Evolutionary conservation across 257 asterid genomes (phyloP), one percentile per base, ranked within the genome.

Genomic region (Scutellaria galericulata): DNA sequence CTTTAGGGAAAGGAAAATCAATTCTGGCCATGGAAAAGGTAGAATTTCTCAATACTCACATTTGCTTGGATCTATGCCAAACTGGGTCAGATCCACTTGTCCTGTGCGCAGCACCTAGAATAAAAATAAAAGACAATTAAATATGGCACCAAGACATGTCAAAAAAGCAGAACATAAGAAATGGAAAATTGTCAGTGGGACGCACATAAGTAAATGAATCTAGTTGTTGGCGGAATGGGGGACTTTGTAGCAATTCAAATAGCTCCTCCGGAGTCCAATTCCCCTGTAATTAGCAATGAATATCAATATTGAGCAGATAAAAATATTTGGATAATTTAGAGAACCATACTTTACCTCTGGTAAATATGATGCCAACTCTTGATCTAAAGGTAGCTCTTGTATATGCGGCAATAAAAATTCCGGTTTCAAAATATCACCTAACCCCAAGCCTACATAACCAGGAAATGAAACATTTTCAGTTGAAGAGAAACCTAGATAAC

Each of bases 191-290:
- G 27, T 22, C 5, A 37, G 68, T 50, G 56, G 60, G 56, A 69
- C 96, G 82, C 81, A 95, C 99, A 53, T 92, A 90, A 79, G 98
- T 86, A 82, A 95, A 95, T 70, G 99, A 88, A 83, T 95, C 99
- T 46, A 92, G 80, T 81, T 92, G 98, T 71, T 95, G 98, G 79
- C 94, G 97, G 76, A 92, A 95, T 63, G 93, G 98, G 31, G 97
- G 89, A 75, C 97, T 90, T 83, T 95, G 97, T 60, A 95, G 82
- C 83, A 95, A 79, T 78, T 95, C 99, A 75, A 88, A 64, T 22
- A 95, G 73, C 72, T 87, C 98, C 48, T 90, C 88, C 0, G 92
- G 82, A 12, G 95, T 90, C 97, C 97, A 90, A 35, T 71, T 78
- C 7, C 98, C 98, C 96, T 91, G 84, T 71, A 81, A 79, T 42